Evolutionary conservation across 495 filamentous ascomycete genomes (phyloP), one percentile per base, ranked within the genome.

Genomic region (Lichenothelia convexa): DNA sequence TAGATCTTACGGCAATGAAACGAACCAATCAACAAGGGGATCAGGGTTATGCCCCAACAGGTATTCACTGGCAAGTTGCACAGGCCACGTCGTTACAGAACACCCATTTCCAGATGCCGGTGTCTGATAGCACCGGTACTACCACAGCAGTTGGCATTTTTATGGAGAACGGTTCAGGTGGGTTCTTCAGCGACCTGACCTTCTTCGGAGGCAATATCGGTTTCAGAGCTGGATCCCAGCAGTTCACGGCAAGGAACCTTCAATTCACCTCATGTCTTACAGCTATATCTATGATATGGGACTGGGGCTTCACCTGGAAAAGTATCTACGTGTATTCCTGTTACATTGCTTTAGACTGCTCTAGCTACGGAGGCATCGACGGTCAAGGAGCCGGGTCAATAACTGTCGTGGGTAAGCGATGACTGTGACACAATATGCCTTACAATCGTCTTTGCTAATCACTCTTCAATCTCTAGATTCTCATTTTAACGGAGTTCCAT

Each of bases 261-360:
- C 78, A 66, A 21, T 93, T 93, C 67, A 89, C 84, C 48, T 68
- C 73, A 56, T 89, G 81, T 60, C 66, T 83, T 48, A 93, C 87
- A 18, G 83, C 80, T 35, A 73, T 93, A 40, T 89, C 69, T 60
- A 80, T 85, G 79, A 86, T 86, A 64, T 93, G 83, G 85, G 79
- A 86, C 58, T 92, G 84, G 86, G 70, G 76, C 6, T 95, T n/a
- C n/a, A n/a, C n/a, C n/a, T n/a, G n/a, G n/a, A n/a, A n/a, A n/a
- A n/a, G n/a, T n/a, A n/a, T n/a, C n/a, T n/a, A n/a, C n/a, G n/a
- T n/a, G n/a, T n/a, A n/a, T n/a, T n/a, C n/a, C n/a, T n/a, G n/a
- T n/a, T n/a, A n/a, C n/a, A n/a, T n/a, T n/a, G n/a, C n/a, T n/a
- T n/a, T n/a, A n/a, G n/a, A n/a, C n/a, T n/a, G n/a, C n/a, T n/a